A percentile compares a stretch with the other conserved stretches of the same genome.
Evolutionary conservation across 1,284 basidiomycete genomes (phyloP).

Genomic region (Cerrena zonata): DNA sequence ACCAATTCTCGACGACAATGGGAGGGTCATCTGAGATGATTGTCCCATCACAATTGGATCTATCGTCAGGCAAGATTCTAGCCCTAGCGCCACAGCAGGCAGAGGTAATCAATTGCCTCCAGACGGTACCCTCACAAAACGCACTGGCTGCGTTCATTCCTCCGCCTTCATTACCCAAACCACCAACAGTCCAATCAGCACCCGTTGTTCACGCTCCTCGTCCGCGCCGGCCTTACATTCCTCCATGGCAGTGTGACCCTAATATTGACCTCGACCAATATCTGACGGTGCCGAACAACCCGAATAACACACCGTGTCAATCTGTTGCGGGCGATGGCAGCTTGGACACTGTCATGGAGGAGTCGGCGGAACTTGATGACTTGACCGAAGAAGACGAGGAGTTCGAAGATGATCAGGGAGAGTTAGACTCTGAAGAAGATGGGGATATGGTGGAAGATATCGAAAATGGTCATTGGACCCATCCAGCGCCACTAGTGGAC

Average conservation of each 20-base stretch:
- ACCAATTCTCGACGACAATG: background rate
- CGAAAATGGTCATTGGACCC: background rate
- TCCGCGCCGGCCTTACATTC: slow-evolving; percentile 11
- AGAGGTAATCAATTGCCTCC: background rate
- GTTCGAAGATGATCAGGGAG: background rate
- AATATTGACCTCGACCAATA: slow-evolving; percentile 14
- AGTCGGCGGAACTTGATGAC: background rate
- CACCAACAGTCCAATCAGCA: background rate
- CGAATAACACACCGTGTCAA: background rate
- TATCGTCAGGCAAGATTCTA: too few relatives aligned
- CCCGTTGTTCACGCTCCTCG: slow-evolving; percentile 17
- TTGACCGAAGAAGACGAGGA: background rate
- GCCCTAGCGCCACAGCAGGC: too few relatives aligned
- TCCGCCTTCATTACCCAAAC: background rate
- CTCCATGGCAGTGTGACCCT: slow-evolving; percentile 13
- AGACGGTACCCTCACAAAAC: background rate
- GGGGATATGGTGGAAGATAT: background rate
- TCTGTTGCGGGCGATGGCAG: background rate
- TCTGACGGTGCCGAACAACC: slow-evolving; percentile 1
- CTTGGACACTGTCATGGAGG: background rate
- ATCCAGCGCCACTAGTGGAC: background rate
- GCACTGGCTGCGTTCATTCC: background rate
- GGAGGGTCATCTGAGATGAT: background rate
- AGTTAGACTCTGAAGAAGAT: background rate
- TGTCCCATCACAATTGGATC: too few relatives aligned